phyloP scores from a whole-genome alignment of 1,284 basidiomycete genomes.

The Ceratorhiza oryzae-sativae region DNA sequence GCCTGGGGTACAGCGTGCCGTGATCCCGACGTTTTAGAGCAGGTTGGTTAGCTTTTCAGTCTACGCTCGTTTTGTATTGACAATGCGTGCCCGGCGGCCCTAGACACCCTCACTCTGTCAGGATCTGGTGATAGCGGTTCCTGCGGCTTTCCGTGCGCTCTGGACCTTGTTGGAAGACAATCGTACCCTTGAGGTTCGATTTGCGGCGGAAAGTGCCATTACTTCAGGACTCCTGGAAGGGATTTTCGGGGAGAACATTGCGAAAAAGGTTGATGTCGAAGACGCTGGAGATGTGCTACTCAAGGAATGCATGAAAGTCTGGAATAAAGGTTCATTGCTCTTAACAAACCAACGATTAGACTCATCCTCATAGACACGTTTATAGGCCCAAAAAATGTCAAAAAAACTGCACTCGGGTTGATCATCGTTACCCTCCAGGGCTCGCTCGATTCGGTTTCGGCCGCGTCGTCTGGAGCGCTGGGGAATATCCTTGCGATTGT shows the following conservation, averaged over 20 bases:
- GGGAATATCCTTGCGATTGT: conserved; percentile 18
- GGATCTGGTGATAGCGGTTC: conserved; percentile 17
- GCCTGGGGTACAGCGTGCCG: conserved; percentile 17
- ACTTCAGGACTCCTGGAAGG: conserved; percentile 16
- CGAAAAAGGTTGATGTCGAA: background rate
- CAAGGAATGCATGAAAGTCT: conserved; percentile 37
- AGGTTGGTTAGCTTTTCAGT: background rate
- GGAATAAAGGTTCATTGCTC: conserved; percentile 3
- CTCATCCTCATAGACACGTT: too few species aligned
- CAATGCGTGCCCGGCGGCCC: too few species aligned
- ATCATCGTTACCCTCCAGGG: conserved; percentile 17
- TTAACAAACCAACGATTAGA: too few species aligned
- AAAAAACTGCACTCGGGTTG: conserved; percentile 30
- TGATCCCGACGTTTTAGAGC: conserved; percentile 24
- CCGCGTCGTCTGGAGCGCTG: conserved; percentile 30
- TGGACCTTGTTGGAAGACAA: conserved; percentile 15
- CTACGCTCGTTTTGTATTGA: background rate
- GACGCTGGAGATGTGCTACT: conserved; percentile 5
- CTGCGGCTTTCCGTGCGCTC: conserved; percentile 24
- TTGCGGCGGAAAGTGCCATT: conserved; percentile 20
- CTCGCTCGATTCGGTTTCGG: conserved; percentile 31
- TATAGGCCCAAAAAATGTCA: conserved; percentile 28
- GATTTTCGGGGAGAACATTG: background rate
- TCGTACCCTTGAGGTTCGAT: conserved; percentile 16
- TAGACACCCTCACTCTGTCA: conserved; percentile 17